Evolutionary conservation across 2,329 filamentous ascomycete genomes (phyloP), one percentile per base, ranked within the genome.

Genomic region (Orbilia ellipsospora): DNA sequence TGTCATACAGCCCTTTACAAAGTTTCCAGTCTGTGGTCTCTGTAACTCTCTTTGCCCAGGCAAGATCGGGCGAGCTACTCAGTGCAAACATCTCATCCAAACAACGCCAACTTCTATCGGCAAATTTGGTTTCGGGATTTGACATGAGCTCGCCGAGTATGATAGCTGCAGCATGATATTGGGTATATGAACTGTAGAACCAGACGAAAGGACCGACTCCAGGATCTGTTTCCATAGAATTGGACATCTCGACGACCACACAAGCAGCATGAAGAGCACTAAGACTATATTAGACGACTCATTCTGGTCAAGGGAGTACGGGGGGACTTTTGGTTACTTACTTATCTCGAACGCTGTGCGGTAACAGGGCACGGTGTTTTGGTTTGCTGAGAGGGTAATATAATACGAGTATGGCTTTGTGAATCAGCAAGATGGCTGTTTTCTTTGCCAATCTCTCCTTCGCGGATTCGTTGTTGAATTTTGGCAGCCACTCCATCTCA

Each of bases 151-250:
- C 72, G 18, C 64, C 64, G 1, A 75, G 52, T 5, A 75, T 75
- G n/a, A 75, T 75, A 6, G 72, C 72, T 13, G 72, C 64, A 8
- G 64, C 72, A 20, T 75, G 72, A n/a, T 75, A 75, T 48, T 75
- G 72, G 13, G 64, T 75, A 16, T 69, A 75, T 0, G 72, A 75
- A 28, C 72, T 75, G 23, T 44, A 75, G 40, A 75, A 75, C 72
- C 72, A 75, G 42, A 69, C 59, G n/a, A 75, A 75, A 1, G 72
- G 72, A 8, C 72, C 72, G 10, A 75, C 72, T n/a, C 72, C 72
- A 7, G 72, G 64, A 56, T 75, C 72, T n/a, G 72, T 75, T 61
- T 75, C 72, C 72, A 75, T 64, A 28, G 72, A 75, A 50, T 75
- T 75, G 23, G 72, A 69, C 72, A 75, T 75, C 36, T 75, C 72